These are phyloP conservation scores for Dactylonectria estremocensis DNA, from an alignment of 2,329 filamentous ascomycete genomes.

Conservation along the genomic window DNA sequence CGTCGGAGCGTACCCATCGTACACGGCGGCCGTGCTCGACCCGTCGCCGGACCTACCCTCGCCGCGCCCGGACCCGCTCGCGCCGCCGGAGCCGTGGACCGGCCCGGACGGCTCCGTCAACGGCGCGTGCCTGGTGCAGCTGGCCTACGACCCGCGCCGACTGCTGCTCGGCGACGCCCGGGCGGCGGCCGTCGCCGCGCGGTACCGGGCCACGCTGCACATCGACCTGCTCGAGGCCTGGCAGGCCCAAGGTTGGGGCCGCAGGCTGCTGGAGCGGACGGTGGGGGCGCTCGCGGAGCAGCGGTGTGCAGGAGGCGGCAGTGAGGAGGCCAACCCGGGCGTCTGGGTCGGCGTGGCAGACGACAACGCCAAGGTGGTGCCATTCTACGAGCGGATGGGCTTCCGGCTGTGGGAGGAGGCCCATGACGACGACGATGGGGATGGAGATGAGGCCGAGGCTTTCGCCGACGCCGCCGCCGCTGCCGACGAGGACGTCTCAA, in stretches of 20 bases:
- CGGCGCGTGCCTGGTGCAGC: constrained; percentile 56
- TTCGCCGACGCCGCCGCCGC: no score
- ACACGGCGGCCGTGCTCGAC: constrained; percentile 56
- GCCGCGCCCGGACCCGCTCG: constrained; percentile 45
- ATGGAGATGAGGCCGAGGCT: constrained; percentile 4
- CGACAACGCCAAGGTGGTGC: constrained; percentile 64
- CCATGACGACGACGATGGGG: constrained; percentile 41
- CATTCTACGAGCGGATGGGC: constrained; percentile 64
- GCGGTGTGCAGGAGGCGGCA: constrained; percentile 15
- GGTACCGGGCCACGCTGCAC: constrained; percentile 64
- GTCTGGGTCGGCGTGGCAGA: constrained; percentile 61
- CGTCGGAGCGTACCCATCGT: constrained; percentile 55
- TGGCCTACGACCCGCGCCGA: constrained; percentile 58
- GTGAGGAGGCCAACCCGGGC: constrained; percentile 45
- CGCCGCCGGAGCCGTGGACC: constrained; percentile 51
- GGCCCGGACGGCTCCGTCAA: constrained; percentile 44
- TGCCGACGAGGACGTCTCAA: no score
- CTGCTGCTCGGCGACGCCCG: constrained; percentile 56
- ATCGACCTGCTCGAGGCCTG: constrained; percentile 62
- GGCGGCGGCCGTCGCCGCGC: constrained; percentile 44
- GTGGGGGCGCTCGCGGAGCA: constrained; percentile 54
- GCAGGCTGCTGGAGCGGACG: constrained; percentile 58
- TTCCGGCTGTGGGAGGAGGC: constrained; percentile 58
- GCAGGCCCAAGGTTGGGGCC: constrained; percentile 63
- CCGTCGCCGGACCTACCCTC: constrained; percentile 39